These are phyloP conservation scores for Mollisiaceae sp. DNA, from an alignment of 2,329 filamentous ascomycete genomes.

Conservation along the genomic window DNA sequence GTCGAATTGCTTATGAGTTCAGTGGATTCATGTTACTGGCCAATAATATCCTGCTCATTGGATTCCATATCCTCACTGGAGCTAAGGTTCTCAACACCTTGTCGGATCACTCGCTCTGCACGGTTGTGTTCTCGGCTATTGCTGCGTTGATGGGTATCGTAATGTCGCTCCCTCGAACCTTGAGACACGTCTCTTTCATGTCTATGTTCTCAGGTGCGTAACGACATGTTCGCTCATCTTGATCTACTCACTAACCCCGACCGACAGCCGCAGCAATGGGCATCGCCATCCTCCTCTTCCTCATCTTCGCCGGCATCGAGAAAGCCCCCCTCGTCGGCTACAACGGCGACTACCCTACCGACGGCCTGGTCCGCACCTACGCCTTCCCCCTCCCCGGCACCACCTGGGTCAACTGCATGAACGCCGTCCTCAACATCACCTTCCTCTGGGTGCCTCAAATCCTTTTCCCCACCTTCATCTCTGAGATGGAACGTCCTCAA, in stretches of 20 bases:
- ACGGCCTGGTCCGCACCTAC: conserved; percentile 51
- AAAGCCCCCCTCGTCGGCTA: conserved; percentile 51
- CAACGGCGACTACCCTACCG: conserved; percentile 50
- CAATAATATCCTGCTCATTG: conserved; percentile 57
- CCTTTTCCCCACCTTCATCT: conserved; percentile 56
- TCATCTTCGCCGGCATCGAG: conserved; percentile 54
- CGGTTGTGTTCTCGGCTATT: conserved; percentile 54
- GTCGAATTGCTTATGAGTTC: conserved; percentile 50
- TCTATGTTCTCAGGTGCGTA: conserved; percentile 44
- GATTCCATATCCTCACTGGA: conserved; percentile 55
- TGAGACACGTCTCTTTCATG: conserved; percentile 56
- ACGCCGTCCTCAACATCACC: conserved; percentile 55
- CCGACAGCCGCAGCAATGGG: conserved; percentile 50
- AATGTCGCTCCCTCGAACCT: conserved; percentile 51
- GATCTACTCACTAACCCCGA: conserved; percentile 15
- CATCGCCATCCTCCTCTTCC: conserved; percentile 54
- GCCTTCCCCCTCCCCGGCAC: conserved; percentile 53
- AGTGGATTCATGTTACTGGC: conserved; percentile 53
- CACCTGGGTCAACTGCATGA: conserved; percentile 53
- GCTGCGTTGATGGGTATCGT: conserved; percentile 52
- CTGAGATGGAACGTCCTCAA: conserved; percentile 55
- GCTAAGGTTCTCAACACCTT: conserved; percentile 56
- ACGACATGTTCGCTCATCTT: background rate
- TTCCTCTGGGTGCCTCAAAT: conserved; percentile 58
- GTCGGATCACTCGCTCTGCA: conserved; percentile 54